These are phyloP conservation scores for Fusarium sp. DNA, from an alignment of 2,329 filamentous ascomycete genomes.

Conservation along the genomic window DNA sequence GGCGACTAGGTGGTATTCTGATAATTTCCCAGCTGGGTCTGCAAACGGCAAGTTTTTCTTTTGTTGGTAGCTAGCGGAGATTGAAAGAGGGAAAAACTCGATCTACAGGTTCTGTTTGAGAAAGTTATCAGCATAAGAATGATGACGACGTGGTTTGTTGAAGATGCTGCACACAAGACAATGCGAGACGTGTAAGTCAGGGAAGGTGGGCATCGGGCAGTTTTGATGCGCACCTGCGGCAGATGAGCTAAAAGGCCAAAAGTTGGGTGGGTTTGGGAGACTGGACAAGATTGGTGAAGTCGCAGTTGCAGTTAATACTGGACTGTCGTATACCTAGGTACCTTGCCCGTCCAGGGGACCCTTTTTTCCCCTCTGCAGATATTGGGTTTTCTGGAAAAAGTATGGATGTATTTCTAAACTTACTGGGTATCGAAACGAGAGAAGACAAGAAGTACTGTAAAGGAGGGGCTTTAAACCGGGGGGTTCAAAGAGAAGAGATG, in stretches of 20 bases:
- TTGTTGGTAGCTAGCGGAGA: constrained; percentile 10
- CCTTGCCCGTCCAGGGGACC: constrained; percentile 27
- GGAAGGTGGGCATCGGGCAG: constrained; percentile 40
- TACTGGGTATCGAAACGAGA: constrained; percentile 38
- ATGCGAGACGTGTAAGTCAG: constrained; percentile 39
- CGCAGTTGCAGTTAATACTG: background rate
- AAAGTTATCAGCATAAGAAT: constrained; percentile 16
- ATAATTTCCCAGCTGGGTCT: constrained; percentile 33
- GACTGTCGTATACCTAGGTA: background rate
- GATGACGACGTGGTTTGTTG: constrained; percentile 14
- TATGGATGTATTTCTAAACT: background rate
- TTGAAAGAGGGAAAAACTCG: constrained; percentile 2
- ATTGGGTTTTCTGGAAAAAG: constrained; percentile 15
- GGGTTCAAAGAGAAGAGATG: constrained; percentile 18
- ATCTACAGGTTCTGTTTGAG: constrained; percentile 6
- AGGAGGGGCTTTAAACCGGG: constrained; percentile 28
- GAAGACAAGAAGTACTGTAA: constrained; percentile 3
- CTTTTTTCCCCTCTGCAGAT: constrained; percentile 32
- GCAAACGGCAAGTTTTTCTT: constrained; percentile 27
- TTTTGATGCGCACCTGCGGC: constrained; percentile 38
- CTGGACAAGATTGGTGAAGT: constrained; percentile 25
- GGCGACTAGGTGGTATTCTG: constrained; percentile 8
- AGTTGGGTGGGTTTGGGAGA: constrained; percentile 20
- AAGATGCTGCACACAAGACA: constrained; percentile 21
- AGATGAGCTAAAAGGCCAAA: constrained; percentile 17